Conservation (phyloP, 2,329 filamentous ascomycete species). For the Coniella lustricola region DNA sequence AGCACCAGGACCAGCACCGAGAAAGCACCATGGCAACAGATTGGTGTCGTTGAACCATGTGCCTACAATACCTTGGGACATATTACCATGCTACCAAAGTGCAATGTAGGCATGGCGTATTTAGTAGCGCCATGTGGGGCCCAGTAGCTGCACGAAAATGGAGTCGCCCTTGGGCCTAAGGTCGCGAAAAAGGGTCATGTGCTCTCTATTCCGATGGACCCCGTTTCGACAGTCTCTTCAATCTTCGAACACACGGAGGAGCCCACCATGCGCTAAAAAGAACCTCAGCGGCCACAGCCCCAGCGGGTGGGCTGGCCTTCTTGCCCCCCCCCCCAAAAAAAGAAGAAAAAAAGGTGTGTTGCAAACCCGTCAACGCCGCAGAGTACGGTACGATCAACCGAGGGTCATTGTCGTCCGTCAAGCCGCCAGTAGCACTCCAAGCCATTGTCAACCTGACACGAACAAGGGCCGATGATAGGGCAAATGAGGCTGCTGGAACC, state of each 20-base stretch:
- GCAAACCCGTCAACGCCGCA: too few species aligned
- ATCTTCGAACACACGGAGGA: constrained; percentile 10
- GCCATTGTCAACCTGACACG: background rate
- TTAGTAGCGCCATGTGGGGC: background rate
- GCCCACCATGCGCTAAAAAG: constrained; percentile 14
- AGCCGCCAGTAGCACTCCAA: background rate
- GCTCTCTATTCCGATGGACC: constrained; percentile 1
- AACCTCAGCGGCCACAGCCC: constrained; percentile 10
- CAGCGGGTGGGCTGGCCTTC: constrained; percentile 14
- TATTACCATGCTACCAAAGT: too few species aligned
- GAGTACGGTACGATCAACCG: background rate
- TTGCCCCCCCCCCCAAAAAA: constrained; percentile 12
- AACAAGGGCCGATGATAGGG: background rate
- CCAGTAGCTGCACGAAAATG: constrained; percentile 1
- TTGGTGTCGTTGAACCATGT: too few species aligned
- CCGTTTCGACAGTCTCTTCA: background rate
- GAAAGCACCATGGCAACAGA: background rate
- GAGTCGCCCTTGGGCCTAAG: background rate
- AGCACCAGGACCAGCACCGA: background rate
- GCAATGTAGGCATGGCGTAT: background rate
- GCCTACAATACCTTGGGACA: too few species aligned
- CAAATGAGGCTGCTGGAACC: too few species aligned
- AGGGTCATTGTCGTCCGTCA: constrained; percentile 16
- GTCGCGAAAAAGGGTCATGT: constrained; percentile 3
- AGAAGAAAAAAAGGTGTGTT: too few species aligned